phyloP scores from a whole-genome alignment of 129 eudicot species.

The Erigeron canadensis region DNA sequence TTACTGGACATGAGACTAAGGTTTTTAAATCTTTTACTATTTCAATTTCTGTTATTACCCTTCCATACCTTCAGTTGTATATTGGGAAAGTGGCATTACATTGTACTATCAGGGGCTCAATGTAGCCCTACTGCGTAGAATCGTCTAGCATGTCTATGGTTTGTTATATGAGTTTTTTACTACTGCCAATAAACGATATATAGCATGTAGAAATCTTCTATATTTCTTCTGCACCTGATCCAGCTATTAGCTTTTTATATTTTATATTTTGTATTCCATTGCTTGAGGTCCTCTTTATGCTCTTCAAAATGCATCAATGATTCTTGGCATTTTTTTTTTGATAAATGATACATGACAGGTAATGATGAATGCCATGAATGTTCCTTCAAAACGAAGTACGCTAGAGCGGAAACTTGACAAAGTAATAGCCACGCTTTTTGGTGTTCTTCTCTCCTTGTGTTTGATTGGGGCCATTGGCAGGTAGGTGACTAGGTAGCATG shows the following conservation, averaged over 20 bases:
- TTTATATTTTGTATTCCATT: slow-evolving; percentile 8
- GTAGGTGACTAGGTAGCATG: slow-evolving; percentile 37
- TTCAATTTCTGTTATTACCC: slow-evolving; percentile 11
- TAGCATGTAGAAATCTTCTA: slow-evolving; percentile 4
- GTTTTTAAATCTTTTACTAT: slow-evolving; percentile 36
- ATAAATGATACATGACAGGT: slow-evolving; percentile 53
- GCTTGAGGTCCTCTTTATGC: neutral
- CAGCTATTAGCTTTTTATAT: neutral
- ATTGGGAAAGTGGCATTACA: slow-evolving; percentile 6
- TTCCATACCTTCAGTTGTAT: slow-evolving; percentile 2
- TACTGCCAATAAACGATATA: neutral
- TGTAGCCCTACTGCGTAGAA: neutral
- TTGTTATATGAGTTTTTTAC: neutral
- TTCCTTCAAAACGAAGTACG: slow-evolving; percentile 98
- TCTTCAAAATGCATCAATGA: slow-evolving; percentile 10
- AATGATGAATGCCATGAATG: slow-evolving; percentile 99
- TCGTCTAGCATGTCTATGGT: slow-evolving; percentile 14
- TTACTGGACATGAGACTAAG: slow-evolving; percentile 97
- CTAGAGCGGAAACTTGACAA: slow-evolving; percentile 93
- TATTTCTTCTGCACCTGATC: slow-evolving; percentile 17
- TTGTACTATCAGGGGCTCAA: slow-evolving; percentile 1
- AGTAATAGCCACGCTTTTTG: slow-evolving; percentile 77
- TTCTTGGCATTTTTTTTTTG: neutral
- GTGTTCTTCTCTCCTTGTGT: slow-evolving; percentile 81
- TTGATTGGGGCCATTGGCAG: slow-evolving; percentile 98